Evolutionary conservation across 192 early-diverging fungal genomes (phyloP).

Genomic region (Backusella tarrabulga): DNA sequence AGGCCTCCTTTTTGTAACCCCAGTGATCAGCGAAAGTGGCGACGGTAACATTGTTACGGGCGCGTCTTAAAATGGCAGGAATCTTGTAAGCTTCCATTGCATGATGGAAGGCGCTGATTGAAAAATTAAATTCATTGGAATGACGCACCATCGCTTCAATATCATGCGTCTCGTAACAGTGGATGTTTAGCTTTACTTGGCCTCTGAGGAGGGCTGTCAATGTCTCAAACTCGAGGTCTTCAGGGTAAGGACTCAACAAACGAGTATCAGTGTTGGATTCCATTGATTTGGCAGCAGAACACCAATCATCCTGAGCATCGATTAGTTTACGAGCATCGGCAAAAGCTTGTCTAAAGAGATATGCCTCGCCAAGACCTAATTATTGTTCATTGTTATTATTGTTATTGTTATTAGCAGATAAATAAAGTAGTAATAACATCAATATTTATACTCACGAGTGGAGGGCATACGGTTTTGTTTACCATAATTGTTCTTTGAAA

Average conservation of each 20-base stretch:
- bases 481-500: slow-evolving; percentile 14
- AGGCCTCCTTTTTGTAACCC: slow-evolving; percentile 79
- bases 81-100: slow-evolving; percentile 75
- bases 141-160: slow-evolving; percentile 72
- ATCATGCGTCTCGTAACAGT: slow-evolving; percentile 72
- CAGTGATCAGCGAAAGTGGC: slow-evolving; percentile 68
- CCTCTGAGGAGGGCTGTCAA: slow-evolving; percentile 67
- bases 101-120: slow-evolving; percentile 74
- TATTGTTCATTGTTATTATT: background rate
- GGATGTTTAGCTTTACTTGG: slow-evolving; percentile 66
- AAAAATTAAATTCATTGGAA: slow-evolving; percentile 72
- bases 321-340: slow-evolving; percentile 46
- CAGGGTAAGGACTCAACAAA: slow-evolving; percentile 55
- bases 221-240: slow-evolving; percentile 56
- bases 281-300: slow-evolving; percentile 31
- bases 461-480: slow-evolving; percentile 31
- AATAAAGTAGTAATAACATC: background rate
- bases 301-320: slow-evolving; percentile 64
- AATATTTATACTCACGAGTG: slow-evolving; percentile 35
- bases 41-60: slow-evolving; percentile 59
- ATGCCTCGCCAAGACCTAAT: slow-evolving; percentile 59
- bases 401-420: background rate
- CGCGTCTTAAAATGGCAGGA: slow-evolving; percentile 58
- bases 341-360: slow-evolving; percentile 62
- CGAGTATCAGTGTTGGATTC: background rate